Percentiles rank a stretch among this genome's conserved stretches.
Evolutionary conservation across 2,329 filamentous ascomycete genomes (phyloP).

Genomic region (Colletotrichum sidae): DNA sequence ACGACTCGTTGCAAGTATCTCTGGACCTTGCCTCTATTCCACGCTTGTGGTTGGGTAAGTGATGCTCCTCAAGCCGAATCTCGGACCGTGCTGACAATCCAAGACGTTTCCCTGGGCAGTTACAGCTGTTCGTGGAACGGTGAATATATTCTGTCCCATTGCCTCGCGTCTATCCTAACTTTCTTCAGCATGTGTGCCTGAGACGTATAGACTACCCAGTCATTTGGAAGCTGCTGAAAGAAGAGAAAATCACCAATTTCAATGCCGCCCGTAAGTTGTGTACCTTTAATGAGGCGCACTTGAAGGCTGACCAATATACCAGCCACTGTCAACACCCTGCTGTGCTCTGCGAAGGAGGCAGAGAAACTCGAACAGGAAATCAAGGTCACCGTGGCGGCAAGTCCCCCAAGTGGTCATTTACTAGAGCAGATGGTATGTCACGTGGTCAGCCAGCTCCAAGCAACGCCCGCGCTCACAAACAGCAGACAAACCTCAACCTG

Average conservation of each 20-base stretch:
- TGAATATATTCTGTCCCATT: conserved; percentile 50
- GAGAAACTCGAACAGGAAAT: conserved; percentile 72
- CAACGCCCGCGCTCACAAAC: background rate
- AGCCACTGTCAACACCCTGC: conserved; percentile 87
- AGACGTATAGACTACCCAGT: conserved; percentile 94
- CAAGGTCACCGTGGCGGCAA: conserved; percentile 91
- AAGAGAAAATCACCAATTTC: conserved; percentile 92
- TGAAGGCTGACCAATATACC: background rate
- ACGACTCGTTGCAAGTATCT: conserved; percentile 77
- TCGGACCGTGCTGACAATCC: background rate
- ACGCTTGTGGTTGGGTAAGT: conserved; percentile 73
- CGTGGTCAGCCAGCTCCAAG: conserved; percentile 2
- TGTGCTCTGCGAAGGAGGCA: conserved; percentile 85
- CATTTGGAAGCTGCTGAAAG: conserved; percentile 90
- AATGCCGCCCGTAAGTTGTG: conserved; percentile 79
- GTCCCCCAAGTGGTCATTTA: conserved; percentile 87
- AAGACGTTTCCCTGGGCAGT: conserved; percentile 83
- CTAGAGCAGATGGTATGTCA: conserved; percentile 87
- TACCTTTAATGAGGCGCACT: background rate
- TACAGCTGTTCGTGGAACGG: conserved; percentile 93
- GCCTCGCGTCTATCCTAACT: no score
- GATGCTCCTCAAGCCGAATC: background rate
- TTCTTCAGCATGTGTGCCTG: conserved; percentile 70
- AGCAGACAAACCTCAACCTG: conserved; percentile 75
- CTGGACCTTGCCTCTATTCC: conserved; percentile 92